Conservation (phyloP, 2,329 filamentous ascomycete genomes). For the Ophiostoma populinum region DNA sequence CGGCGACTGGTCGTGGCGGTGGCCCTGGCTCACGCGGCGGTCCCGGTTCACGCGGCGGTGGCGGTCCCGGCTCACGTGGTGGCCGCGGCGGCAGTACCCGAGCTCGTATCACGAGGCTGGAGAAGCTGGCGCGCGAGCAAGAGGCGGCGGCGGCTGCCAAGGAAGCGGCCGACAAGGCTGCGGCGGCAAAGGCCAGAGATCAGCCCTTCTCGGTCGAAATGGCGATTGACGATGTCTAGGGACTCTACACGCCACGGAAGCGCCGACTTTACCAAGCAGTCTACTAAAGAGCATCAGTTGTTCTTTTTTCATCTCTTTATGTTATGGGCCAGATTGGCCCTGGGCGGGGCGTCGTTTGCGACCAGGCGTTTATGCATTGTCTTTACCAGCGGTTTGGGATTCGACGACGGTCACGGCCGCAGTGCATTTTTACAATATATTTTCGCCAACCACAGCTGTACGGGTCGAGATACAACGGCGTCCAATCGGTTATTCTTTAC, state of each 20-base stretch:
- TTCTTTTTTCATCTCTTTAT: neutral
- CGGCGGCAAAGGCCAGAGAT: conserved; percentile 2
- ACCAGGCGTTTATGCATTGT: no score
- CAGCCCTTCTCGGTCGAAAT: conserved; percentile 10
- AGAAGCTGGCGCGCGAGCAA: conserved; percentile 56
- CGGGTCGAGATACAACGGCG: no score
- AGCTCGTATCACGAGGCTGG: conserved; percentile 66
- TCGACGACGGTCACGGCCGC: no score
- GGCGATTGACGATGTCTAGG: conserved; percentile 8
- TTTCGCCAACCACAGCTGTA: no score
- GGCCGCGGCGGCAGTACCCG: conserved; percentile 49
- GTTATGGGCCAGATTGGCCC: no score
- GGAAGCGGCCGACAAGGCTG: conserved; percentile 4
- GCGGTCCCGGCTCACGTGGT: conserved; percentile 51
- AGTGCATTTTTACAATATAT: no score
- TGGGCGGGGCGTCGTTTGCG: no score
- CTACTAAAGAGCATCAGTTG: neutral
- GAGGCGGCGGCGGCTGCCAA: conserved; percentile 52
- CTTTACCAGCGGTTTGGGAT: no score
- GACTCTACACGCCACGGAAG: neutral
- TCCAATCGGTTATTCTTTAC: no score
- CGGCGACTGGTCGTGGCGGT: conserved; percentile 12
- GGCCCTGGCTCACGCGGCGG: conserved; percentile 60
- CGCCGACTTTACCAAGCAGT: neutral
- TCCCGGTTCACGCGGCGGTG: conserved; percentile 5